Base-by-base conservation (phyloP, 345 rosid species). In the Salix viminalis region DNA sequence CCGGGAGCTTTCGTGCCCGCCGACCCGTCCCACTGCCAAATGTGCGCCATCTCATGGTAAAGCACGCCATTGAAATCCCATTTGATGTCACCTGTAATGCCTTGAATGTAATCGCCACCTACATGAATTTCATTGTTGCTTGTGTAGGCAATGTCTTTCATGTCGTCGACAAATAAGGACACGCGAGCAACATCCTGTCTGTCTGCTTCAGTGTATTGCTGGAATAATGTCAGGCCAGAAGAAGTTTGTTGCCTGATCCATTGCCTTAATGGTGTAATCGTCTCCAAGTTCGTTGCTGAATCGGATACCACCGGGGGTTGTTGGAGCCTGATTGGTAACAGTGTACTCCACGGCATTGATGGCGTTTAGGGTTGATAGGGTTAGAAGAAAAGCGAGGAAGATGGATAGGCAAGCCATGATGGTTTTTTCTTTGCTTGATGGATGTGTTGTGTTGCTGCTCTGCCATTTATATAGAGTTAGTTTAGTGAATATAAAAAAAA, bases 161-260 rank as follows among this genome's bases (percentile, higher is more conserved):
- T 28, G 28, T 80, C 81, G 14, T 70, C 79, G 36, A 88, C 44
- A 48, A 80, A 65, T 2, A 88, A 73, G 71, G 82, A 36, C 54
- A 88, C 87, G 6, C 65, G 44, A 18, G 74, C 26, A 1, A 52
- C 72, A 41, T 46, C 2, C n/a, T 68, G 82, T 56, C 80, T 74
- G 72, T 86, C 85, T 0, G 85, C 79, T 2, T 76, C 83, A 26
- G 66, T 70, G 75, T 71, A 76, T 77, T 88, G 91, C 23, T 85
- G 86, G 84, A 88, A 82, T 34, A 85, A 28, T 11, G 77, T 32
- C n/a, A n/a, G n/a, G n/a, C 83, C 81, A 88, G 15, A 79, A 76
- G 76, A 88, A 88, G 14, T 80, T 82, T 0, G 84, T 80, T 4
- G 91, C 87, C 0, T 79, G n/a, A 11, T 76, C 65, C 28, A 88